Conservation (phyloP, 352 stramenopile species). For the Phytophthora rubi region DNA sequence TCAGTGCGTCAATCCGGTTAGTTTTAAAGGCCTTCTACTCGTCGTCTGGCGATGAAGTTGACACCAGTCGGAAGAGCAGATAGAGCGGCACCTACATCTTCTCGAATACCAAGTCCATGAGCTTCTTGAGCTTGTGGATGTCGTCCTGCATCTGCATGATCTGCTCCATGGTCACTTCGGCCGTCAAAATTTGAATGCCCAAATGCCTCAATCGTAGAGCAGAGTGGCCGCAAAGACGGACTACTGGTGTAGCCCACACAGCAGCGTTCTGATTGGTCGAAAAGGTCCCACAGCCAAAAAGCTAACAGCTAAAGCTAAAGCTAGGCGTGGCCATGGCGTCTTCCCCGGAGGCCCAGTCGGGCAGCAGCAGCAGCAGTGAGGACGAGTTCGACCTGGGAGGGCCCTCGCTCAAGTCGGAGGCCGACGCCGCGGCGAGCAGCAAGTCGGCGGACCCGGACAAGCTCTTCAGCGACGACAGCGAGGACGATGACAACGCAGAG, state of each 20-base stretch:
- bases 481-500: slow-evolving; percentile 40
- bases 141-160: slow-evolving; percentile 93
- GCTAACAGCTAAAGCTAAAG: too few species aligned
- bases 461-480: slow-evolving; percentile 79
- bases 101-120: slow-evolving; percentile 89
- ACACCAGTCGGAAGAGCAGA: neutral
- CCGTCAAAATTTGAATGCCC: too few species aligned
- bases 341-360: slow-evolving; percentile 59
- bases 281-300: too few species aligned
- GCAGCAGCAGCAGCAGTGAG: slow-evolving; percentile 70
- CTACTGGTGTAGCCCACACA: too few species aligned
- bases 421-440: slow-evolving; percentile 4
- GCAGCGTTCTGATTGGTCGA: too few species aligned
- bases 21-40: neutral
- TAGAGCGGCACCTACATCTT: slow-evolving; percentile 64
- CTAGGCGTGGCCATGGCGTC: slow-evolving; percentile 46
- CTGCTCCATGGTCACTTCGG: slow-evolving; percentile 68
- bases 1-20: neutral
- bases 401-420: slow-evolving; percentile 32
- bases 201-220: too few species aligned
- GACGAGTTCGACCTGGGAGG: slow-evolving; percentile 78
- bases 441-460: slow-evolving; percentile 46
- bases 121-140: slow-evolving; percentile 93
- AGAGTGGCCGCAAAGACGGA: too few species aligned
- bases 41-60: neutral